Conservation (phyloP, 1,284 basidiomycete species). For the Fomes fomentarius region DNA sequence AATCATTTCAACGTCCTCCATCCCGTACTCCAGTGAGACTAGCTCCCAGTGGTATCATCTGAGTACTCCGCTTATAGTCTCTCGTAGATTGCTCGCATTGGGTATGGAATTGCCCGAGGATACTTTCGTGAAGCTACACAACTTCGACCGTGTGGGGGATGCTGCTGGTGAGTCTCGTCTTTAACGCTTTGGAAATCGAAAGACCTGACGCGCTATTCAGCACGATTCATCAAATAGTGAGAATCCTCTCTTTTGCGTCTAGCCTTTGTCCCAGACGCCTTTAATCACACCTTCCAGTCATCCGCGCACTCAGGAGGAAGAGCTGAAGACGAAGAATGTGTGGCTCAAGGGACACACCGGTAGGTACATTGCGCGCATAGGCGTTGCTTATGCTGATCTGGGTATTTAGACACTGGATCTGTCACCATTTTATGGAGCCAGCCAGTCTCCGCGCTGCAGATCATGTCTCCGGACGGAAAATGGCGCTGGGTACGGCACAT, state of each 20-base stretch:
- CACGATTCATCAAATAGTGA: constrained; percentile 42
- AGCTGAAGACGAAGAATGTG: constrained; percentile 53
- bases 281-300: constrained; percentile 23
- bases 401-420: constrained; percentile 56
- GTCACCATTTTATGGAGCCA: constrained; percentile 63
- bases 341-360: constrained; percentile 67
- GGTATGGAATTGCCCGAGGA: constrained; percentile 36
- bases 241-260: not conserved
- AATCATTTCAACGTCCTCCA: constrained; percentile 32
- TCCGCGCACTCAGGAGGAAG: constrained; percentile 47
- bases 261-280: no score
- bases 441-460: constrained; percentile 62
- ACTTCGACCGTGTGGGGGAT: constrained; percentile 31
- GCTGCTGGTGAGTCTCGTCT: constrained; percentile 33
- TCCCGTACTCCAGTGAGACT: constrained; percentile 29
- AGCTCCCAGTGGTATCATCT: no score
- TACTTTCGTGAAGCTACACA: constrained; percentile 41
- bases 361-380: no score
- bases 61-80: no score
- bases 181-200: no score
- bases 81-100: constrained; percentile 30
- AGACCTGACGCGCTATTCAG: constrained; percentile 15
- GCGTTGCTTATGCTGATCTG: no score
- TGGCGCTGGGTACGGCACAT: constrained; percentile 67
- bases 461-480: constrained; percentile 49